phyloP scores from a whole-genome alignment of 1,284 basidiomycete species.

The Chalciporus sp. region DNA sequence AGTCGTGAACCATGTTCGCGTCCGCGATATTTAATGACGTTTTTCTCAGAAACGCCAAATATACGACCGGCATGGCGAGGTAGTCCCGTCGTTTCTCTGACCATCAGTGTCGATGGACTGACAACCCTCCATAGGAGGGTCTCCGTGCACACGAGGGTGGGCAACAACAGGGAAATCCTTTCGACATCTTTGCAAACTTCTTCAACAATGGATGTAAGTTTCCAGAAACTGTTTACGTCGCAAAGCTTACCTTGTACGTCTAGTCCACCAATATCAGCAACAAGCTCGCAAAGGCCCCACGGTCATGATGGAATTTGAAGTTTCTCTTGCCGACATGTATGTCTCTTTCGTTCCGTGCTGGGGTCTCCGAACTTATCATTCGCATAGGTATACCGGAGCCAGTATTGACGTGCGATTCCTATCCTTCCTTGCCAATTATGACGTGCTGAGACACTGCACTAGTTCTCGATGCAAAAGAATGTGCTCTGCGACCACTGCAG shows the following conservation, averaged over 20 bases:
- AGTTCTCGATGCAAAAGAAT: slow-evolving; percentile 89
- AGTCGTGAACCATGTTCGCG: slow-evolving; percentile 8
- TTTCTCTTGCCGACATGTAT: slow-evolving; percentile 82
- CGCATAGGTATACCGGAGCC: slow-evolving; percentile 68
- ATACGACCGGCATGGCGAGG: slow-evolving; percentile 91
- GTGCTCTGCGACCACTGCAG: slow-evolving; percentile 93
- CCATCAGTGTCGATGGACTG: slow-evolving; percentile 5
- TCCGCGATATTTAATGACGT: background rate
- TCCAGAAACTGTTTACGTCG: background rate
- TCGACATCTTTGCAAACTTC: slow-evolving; percentile 91
- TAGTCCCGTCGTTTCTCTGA: slow-evolving; percentile 31
- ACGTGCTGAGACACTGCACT: slow-evolving; percentile 12
- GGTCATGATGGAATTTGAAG: slow-evolving; percentile 85
- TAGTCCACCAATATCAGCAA: slow-evolving; percentile 44
- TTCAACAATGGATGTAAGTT: slow-evolving; percentile 78
- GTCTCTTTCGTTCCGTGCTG: slow-evolving; percentile 24
- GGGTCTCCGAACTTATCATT: slow-evolving; percentile 11
- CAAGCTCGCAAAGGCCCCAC: slow-evolving; percentile 83
- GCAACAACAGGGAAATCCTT: slow-evolving; percentile 78
- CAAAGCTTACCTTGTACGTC: background rate
- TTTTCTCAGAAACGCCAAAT: slow-evolving; percentile 77
- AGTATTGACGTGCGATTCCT: slow-evolving; percentile 71
- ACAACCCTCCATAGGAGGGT: slow-evolving; percentile 60
- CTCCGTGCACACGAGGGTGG: slow-evolving; percentile 85
- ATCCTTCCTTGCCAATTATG: background rate